Evolutionary conservation across 331 rosid species (phyloP), one percentile per base, ranked within the genome.

Genomic region (Pyracantha coccinea): DNA sequence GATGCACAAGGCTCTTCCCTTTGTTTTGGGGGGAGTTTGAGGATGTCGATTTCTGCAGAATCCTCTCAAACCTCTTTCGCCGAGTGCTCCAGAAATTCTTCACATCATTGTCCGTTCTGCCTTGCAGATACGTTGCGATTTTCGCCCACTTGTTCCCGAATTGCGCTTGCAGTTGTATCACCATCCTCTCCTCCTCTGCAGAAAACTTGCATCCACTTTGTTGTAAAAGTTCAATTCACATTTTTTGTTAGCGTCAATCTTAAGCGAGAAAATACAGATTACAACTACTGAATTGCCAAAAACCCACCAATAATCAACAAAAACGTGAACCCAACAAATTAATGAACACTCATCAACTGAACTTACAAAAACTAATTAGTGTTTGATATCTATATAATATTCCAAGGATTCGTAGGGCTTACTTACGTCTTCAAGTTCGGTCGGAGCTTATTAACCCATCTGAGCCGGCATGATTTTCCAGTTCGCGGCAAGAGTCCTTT

Each of bases 81-180:
- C 80, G 62, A 4, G 31, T 69, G 25, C 79, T 80, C 87, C 87
- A 80, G 72, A 80, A 80, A 74, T 83, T 83, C 77, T 80, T 83
- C 20, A 83, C 87, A 58, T 80, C 80, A 59, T 84, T 76, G 32
- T 77, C 82, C 1, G 87, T 84, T 71, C 87, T 73, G 33, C 80
- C 87, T 0, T 11, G 75, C 66, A 83, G 61, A 70, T 77, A 77
- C 0, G 80, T 69, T 0, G 87, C 82, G 0, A 84, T 80, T 69
- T 84, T 73, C 3, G 82, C 80, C 82, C 87, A 84, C 44, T 80
- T 83, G 77, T 83, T 83, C 66, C 87, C 87, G 15, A 83, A 62
- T 21, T 73, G 75, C 5, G 80, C 84, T 66, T 83, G 87, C 41
- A 83, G 58, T 33, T 83, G 84, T 44, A 83, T 65, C 38, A 77